Percentiles rank a stretch among this genome's conserved stretches.
phyloP scores from a whole-genome alignment of 73 alveolate genomes.

The Paraurostyla sp. region DNA sequence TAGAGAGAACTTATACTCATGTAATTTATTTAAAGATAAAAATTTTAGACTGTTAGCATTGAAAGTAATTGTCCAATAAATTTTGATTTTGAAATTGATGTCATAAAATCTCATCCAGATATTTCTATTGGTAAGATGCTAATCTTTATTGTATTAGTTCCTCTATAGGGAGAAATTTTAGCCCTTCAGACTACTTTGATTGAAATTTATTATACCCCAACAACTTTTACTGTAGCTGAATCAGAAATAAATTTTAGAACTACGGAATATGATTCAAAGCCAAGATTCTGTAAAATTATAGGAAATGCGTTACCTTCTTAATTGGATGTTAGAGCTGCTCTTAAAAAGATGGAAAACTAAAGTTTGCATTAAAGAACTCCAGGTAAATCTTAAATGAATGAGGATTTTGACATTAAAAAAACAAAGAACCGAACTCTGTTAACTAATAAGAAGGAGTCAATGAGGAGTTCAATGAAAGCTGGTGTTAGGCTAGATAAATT shows the following conservation, averaged over 20 bases:
- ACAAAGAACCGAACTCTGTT: constrained; percentile 49
- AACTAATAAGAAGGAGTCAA: background rate
- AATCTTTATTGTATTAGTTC: constrained; percentile 28
- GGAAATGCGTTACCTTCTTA: constrained; percentile 87
- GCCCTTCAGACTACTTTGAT: constrained; percentile 78
- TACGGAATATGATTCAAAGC: constrained; percentile 89
- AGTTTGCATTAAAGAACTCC: background rate
- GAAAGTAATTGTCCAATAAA: constrained; percentile 92
- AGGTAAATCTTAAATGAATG: background rate
- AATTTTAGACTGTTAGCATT: constrained; percentile 73
- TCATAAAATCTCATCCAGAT: constrained; percentile 86
- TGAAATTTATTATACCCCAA: constrained; percentile 86
- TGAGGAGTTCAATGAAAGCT: constrained; percentile 5
- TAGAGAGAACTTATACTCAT: constrained; percentile 82
- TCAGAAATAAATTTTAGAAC: constrained; percentile 89
- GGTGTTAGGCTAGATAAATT: constrained; percentile 70
- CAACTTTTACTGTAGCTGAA: constrained; percentile 87
- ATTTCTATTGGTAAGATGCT: constrained; percentile 49
- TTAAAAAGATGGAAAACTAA: constrained; percentile 3
- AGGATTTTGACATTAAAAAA: constrained; percentile 16
- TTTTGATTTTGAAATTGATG: constrained; percentile 91
- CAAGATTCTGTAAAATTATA: constrained; percentile 75
- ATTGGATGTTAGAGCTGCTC: constrained; percentile 44
- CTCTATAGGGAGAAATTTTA: constrained; percentile 82
- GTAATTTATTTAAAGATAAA: background rate